Evolutionary conservation across 139 green algal species (phyloP).

Genomic region (Nannochloris sp.): DNA sequence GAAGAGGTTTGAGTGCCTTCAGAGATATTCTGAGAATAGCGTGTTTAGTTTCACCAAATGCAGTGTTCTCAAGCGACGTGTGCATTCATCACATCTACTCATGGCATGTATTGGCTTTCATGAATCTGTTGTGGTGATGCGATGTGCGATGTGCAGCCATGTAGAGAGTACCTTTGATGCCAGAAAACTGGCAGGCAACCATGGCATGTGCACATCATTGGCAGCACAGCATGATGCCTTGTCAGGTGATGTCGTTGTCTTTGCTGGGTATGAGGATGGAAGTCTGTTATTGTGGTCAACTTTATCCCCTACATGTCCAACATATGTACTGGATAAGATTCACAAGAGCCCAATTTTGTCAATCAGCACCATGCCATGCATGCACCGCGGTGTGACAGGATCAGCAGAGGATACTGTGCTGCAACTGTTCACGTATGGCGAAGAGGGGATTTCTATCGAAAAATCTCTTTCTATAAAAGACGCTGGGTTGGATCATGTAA

Average conservation of each 20-base stretch:
- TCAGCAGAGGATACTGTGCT: slow-evolving; percentile 29
- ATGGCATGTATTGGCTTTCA: not conserved
- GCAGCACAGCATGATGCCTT: slow-evolving; percentile 12
- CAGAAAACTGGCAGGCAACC: not conserved
- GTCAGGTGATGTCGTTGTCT: slow-evolving; percentile 7
- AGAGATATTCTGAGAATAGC: not conserved
- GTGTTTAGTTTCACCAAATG: not conserved
- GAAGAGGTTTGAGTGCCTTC: not conserved
- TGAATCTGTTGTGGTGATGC: slow-evolving; percentile 12
- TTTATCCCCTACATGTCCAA: not conserved
- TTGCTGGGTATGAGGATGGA: slow-evolving; percentile 44
- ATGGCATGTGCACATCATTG: slow-evolving; percentile 37
- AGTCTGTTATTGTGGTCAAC: slow-evolving; percentile 36
- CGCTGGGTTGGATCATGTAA: slow-evolving; percentile 29
- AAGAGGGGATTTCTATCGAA: not conserved
- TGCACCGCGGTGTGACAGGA: slow-evolving; percentile 13
- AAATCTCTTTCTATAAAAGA: slow-evolving; percentile 3
- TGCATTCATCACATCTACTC: slow-evolving; percentile 2
- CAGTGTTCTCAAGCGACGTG: too few relatives aligned
- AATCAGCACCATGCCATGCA: slow-evolving; percentile 12
- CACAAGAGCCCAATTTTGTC: slow-evolving; percentile 41
- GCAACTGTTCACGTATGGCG: slow-evolving; percentile 12
- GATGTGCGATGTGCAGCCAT: slow-evolving; percentile 4
- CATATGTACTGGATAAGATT: slow-evolving; percentile 1
- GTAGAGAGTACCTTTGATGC: slow-evolving; percentile 1